phyloP scores from a whole-genome alignment of 768 basidiomycete genomes.

The Rhizopogon roseolus region DNA sequence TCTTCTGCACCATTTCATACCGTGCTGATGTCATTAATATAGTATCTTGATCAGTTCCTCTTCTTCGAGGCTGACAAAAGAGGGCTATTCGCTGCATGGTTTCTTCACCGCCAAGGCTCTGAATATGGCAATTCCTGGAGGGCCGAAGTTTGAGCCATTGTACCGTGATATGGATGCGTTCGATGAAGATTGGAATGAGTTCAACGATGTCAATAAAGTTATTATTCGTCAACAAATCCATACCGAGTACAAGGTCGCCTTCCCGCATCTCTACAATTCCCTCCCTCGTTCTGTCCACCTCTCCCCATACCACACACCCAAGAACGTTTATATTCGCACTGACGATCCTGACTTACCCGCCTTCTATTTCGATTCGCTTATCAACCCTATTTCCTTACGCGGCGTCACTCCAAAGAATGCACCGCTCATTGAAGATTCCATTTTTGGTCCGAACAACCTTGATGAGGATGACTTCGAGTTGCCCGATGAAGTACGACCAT shows the following conservation, averaged over 20 bases:
- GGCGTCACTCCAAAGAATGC: slow-evolving; percentile 80
- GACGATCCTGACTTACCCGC: slow-evolving; percentile 99
- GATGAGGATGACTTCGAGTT: slow-evolving; percentile 89
- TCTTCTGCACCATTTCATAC: neutral
- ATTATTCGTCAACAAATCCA: slow-evolving; percentile 98
- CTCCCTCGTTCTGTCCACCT: slow-evolving; percentile 92
- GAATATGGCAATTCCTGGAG: slow-evolving; percentile 96
- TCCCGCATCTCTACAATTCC: slow-evolving; percentile 98
- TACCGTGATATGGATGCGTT: slow-evolving; percentile 96
- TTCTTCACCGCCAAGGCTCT: slow-evolving; percentile 99
- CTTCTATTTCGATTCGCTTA: slow-evolving; percentile 98
- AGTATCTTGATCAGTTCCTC: slow-evolving; percentile 97
- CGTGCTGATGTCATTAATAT: slow-evolving; percentile 11
- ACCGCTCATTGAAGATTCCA: slow-evolving; percentile 79
- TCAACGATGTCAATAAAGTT: slow-evolving; percentile 99
- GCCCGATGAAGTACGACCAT: slow-evolving; percentile 72
- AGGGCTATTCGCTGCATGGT: slow-evolving; percentile 94
- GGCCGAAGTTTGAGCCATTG: slow-evolving; percentile 97
- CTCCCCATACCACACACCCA: slow-evolving; percentile 89
- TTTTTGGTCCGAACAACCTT: slow-evolving; percentile 83
- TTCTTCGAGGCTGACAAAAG: slow-evolving; percentile 99
- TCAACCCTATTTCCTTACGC: slow-evolving; percentile 94
- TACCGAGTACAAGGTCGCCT: slow-evolving; percentile 98
- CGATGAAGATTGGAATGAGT: slow-evolving; percentile 99
- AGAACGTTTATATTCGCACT: slow-evolving; percentile 98